A percentile compares a stretch with the other conserved stretches of the same genome.
Conservation (phyloP, 2,329 filamentous ascomycete genomes). For the Hypoxylon sp. region DNA sequence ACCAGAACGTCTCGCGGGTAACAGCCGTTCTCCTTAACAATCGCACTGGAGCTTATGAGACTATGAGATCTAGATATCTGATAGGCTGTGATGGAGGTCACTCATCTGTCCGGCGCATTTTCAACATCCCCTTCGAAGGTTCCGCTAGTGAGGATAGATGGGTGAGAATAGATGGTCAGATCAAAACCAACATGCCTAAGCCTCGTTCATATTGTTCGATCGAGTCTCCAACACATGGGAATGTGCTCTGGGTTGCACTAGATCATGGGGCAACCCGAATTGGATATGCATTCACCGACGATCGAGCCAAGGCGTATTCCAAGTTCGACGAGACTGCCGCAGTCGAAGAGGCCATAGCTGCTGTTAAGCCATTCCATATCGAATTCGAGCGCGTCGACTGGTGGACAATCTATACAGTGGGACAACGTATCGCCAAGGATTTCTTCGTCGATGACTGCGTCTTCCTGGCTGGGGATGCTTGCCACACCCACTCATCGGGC, state of each 20-base stretch:
- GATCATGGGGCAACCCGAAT: constrained; percentile 69
- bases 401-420: constrained; percentile 66
- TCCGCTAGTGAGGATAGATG: constrained; percentile 66
- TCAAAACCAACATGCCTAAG: constrained; percentile 66
- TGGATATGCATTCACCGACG: constrained; percentile 66
- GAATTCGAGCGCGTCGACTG: constrained; percentile 63
- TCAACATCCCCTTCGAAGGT: constrained; percentile 65
- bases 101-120: constrained; percentile 63
- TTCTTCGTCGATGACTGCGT: constrained; percentile 70
- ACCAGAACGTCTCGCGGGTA: constrained; percentile 51
- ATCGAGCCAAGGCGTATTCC: constrained; percentile 57
- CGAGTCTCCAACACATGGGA: constrained; percentile 67
- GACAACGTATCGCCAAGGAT: constrained; percentile 70
- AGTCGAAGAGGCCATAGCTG: constrained; percentile 64
- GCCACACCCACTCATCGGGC: constrained; percentile 63
- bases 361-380: constrained; percentile 60
- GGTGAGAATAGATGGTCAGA: constrained; percentile 67
- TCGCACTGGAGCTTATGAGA: constrained; percentile 15
- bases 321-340: constrained; percentile 65
- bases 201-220: constrained; percentile 64
- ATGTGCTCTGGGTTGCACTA: constrained; percentile 68
- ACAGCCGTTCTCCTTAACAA: constrained; percentile 29
- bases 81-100: constrained; percentile 67
- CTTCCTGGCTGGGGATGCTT: constrained; percentile 66
- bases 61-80: constrained; percentile 60